phyloP scores from a whole-genome alignment of 768 basidiomycete genomes.

The Xerocomus potaroensis region DNA sequence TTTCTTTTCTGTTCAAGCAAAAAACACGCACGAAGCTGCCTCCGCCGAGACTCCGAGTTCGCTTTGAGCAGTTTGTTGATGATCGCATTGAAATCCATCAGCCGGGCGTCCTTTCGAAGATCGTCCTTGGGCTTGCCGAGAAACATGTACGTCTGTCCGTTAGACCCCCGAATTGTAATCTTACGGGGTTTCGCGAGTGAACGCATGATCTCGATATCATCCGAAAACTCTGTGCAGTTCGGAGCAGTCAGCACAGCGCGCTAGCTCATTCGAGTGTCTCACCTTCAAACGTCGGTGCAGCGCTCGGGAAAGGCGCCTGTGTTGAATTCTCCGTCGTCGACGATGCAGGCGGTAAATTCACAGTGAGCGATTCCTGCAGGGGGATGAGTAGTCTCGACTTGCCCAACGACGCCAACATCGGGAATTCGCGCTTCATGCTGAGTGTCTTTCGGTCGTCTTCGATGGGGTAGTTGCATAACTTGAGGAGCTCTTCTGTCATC shows the following conservation, averaged over 20 bases:
- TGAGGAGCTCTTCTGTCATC: constrained; percentile 69
- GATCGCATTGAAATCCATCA: constrained; percentile 98
- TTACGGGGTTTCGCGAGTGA: constrained; percentile 91
- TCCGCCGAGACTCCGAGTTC: constrained; percentile 86
- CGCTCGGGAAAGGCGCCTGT: constrained; percentile 77
- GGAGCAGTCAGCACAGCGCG: background rate
- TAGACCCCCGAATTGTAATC: constrained; percentile 75
- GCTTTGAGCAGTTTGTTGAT: constrained; percentile 95
- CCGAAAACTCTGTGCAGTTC: constrained; percentile 56
- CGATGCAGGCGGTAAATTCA: constrained; percentile 76
- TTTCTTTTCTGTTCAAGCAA: too few relatives aligned
- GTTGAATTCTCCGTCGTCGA: constrained; percentile 41
- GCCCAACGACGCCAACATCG: constrained; percentile 49
- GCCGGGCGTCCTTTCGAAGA: constrained; percentile 89
- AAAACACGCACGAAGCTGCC: constrained; percentile 74
- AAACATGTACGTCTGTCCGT: constrained; percentile 86
- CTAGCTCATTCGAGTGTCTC: constrained; percentile 10
- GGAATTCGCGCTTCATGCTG: constrained; percentile 50
- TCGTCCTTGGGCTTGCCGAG: constrained; percentile 97
- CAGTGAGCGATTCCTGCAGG: constrained; percentile 88
- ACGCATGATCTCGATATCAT: constrained; percentile 87
- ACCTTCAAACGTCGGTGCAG: constrained; percentile 73
- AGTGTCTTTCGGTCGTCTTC: constrained; percentile 35
- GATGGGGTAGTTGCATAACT: constrained; percentile 56
- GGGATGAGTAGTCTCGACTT: constrained; percentile 78